A percentile compares a stretch with the other conserved stretches of the same genome.
Evolutionary conservation across 257 asterid species (phyloP).

Genomic region (Nicotiana obtusifolia): DNA sequence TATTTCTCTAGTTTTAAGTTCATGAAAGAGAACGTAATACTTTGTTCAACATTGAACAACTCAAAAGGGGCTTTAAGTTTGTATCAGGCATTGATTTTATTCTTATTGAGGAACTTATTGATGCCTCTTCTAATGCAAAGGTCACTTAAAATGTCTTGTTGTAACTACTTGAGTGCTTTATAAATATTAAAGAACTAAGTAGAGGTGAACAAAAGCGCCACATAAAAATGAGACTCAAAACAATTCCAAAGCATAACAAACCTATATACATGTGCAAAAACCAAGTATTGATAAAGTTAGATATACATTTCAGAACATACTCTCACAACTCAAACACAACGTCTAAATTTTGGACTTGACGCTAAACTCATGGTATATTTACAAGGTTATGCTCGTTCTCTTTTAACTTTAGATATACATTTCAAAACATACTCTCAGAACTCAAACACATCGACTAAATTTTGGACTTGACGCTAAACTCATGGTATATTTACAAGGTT

Average conservation of each 20-base stretch:
- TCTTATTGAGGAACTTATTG: background rate
- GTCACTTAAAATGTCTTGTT: background rate
- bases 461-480: background rate
- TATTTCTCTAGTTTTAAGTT: background rate
- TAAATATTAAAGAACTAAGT: background rate
- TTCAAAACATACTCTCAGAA: background rate
- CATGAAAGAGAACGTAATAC: background rate
- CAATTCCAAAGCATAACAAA: no score
- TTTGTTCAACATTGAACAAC: background rate
- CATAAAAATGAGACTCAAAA: no score
- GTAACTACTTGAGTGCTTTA: background rate
- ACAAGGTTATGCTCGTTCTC: background rate
- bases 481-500: background rate
- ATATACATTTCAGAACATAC: background rate
- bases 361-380: background rate
- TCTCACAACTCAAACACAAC: background rate
- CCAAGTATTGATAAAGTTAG: no score
- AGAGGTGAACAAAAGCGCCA: background rate
- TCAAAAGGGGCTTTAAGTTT: background rate
- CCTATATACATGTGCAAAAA: no score
- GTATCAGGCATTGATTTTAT: background rate
- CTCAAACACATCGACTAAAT: background rate
- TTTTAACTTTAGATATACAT: background rate
- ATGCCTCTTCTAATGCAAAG: background rate
- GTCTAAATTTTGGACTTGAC: background rate